Evolutionary conservation across 441 rosid species (phyloP), one percentile per base, ranked within the genome.

Genomic region (Euphorbia schlechtendalii): DNA sequence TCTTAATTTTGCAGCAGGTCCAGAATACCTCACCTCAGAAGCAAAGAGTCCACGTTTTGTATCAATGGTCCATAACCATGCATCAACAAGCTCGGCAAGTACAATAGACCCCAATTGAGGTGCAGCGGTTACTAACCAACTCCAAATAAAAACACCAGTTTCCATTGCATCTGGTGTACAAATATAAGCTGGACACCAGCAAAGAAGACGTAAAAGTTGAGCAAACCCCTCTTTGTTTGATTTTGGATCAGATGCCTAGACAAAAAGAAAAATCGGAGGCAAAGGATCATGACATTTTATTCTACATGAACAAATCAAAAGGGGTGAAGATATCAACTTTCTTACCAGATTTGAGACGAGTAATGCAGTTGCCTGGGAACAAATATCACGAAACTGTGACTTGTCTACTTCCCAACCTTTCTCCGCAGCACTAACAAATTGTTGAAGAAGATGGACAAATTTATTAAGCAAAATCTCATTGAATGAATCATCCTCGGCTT

Each of bases 121-220:
- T 74, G 98, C 96, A 68, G 98, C 92, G 68, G 99, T 89, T 78
- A 95, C 97, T 79, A 95, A 77, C 99, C 99, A 95, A 58, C 98
- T 88, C 98, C 99, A 95, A 65, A 89, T 82, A 73, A 92, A 92
- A 74, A 92, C 87, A 61, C 99, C 98, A 61, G 97, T 89, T 76
- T 92, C 99, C 99, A 95, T 89, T 59, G 95, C 97, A 75, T 92
- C 97, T 45, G 88, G 87, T 34, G 93, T 86, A 52, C 95, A 90
- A 74, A 95, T 85, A 81, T 88, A 95, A 58, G 99, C 98, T 61
- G 99, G 99, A 84, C 95, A 95, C 99, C 98, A 95, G 80, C 99
- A 95, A 61, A 95, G 96, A 73, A 95, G 97, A 64, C 96, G 94
- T 60, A 95, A 74, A 76, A 95, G 91, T 65, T 89, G 98, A 46